Base-by-base conservation (phyloP, 768 basidiomycete species). In the Mycena rebaudengoi region DNA sequence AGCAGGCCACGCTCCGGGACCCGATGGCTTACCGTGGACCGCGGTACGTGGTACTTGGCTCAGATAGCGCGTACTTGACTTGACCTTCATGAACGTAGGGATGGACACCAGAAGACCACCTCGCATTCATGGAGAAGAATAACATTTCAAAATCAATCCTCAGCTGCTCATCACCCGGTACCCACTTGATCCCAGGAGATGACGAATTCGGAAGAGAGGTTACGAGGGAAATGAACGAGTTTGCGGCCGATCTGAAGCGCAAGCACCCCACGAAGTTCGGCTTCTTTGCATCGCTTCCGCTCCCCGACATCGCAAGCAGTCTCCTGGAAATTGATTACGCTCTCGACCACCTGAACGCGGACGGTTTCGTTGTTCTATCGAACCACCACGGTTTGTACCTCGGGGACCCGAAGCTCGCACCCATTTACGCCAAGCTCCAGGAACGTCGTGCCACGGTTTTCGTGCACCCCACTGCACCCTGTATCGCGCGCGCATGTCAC, bases 291-390 rank as follows among this genome's bases (percentile, higher is more conserved):
- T 62, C 61, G 2, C 37, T 62, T 28, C 53, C 61, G 13, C 53
- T 62, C 10, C 52, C 61, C 13, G 61, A 62, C 39, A 55, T 62
- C 46, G 45, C 25, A 5, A 37, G 61, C 37, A 21, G 25, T 46
- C 53, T 62, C 5, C 37, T 62, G 8, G 60, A 62, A 41, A 62
- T 62, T 29, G 60, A 55, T 37, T 62, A 62, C 52, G 60, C 52
- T 2, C 29, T 62, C 5, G 60, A 62, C 35, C 43, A 39, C 11
- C 45, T 62, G 16, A 21, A 61, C 14, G 60, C 60, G 11, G 60
- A 55, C 10, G 60, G 60, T 11, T 62, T 62, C 35, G 32, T 55
- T 5, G 4, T 62, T 2, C 25, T 62, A 2, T 54, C 60, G 28
- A 62, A 55, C 11, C 49, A 29, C 28, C 60, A 62, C 26, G 60